phyloP scores from a whole-genome alignment of 148 eudicot species.

The Fagopyrum tataricum region DNA sequence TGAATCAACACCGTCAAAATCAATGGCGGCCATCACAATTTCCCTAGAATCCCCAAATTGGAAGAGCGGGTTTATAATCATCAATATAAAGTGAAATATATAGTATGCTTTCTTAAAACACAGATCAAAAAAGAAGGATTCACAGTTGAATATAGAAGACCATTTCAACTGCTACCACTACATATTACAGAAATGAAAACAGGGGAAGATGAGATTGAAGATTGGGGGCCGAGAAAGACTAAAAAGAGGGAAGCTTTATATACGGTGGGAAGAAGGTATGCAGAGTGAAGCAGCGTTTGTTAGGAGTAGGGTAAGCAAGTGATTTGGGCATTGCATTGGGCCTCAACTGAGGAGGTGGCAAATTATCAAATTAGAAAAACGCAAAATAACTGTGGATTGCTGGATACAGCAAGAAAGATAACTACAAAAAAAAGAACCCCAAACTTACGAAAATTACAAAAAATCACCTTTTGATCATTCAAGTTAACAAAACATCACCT shows the following conservation, averaged over 20 bases:
- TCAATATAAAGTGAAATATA: not conserved
- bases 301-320: not conserved
- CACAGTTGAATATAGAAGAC: not conserved
- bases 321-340: not conserved
- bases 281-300: conserved; percentile 2
- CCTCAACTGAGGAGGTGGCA: not conserved
- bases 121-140: not conserved
- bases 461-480: no score
- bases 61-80: not conserved
- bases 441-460: not conserved
- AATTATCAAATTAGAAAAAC: not conserved
- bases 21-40: conserved; percentile 2
- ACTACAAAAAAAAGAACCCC: not conserved
- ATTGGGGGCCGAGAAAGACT: not conserved
- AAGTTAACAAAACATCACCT: no score
- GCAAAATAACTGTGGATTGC: not conserved
- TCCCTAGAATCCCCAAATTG: not conserved
- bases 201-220: not conserved
- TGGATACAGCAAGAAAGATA: not conserved
- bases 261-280: not conserved
- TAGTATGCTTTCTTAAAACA: not conserved
- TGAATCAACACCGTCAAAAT: not conserved
- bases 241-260: conserved; percentile 7
- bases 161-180: not conserved
- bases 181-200: not conserved